Conservation (phyloP, 2,329 filamentous ascomycete species). For the Phaeophleospora eucalypticola region DNA sequence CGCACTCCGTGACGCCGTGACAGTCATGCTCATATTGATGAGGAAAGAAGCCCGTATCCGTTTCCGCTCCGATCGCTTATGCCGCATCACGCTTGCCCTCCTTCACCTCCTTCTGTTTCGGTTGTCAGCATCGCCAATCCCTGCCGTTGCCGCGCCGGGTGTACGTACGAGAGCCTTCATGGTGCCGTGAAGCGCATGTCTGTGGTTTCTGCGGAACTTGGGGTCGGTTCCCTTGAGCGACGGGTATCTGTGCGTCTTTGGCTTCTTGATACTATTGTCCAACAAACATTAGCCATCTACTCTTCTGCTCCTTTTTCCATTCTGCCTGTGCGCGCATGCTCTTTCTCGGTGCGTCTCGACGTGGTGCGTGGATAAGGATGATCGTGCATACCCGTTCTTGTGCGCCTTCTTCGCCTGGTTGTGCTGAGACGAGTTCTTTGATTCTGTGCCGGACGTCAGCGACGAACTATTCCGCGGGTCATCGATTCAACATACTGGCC, state of each 20-base stretch:
- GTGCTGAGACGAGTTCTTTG: conserved; percentile 99
- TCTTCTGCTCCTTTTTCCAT: conserved; percentile 11
- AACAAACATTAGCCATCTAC: not conserved
- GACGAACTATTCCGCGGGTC: not conserved
- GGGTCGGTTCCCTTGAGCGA: conserved; percentile 98
- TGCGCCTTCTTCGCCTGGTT: conserved; percentile 98
- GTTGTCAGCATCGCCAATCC: conserved; percentile 23
- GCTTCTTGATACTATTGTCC: conserved; percentile 90
- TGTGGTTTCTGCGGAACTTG: conserved; percentile 99
- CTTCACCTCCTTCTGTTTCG: conserved; percentile 84
- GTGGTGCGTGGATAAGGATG: conserved; percentile 6
- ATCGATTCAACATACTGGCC: conserved; percentile 59
- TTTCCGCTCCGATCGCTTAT: conserved; percentile 48
- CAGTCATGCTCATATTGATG: conserved; percentile 9
- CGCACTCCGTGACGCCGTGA: conserved; percentile 1
- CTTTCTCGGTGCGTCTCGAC: not conserved
- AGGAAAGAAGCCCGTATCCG: conserved; percentile 15
- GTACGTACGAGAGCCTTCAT: conserved; percentile 89
- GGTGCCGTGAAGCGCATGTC: conserved; percentile 98
- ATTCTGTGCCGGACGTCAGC: conserved; percentile 60
- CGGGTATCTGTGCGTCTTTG: conserved; percentile 97
- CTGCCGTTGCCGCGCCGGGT: not conserved
- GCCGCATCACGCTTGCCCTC: conserved; percentile 90
- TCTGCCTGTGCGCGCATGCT: not conserved
- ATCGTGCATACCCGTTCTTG: conserved; percentile 81